phyloP scores from a whole-genome alignment of 192 early-diverging fungal genomes.

The Backusella sp. region DNA sequence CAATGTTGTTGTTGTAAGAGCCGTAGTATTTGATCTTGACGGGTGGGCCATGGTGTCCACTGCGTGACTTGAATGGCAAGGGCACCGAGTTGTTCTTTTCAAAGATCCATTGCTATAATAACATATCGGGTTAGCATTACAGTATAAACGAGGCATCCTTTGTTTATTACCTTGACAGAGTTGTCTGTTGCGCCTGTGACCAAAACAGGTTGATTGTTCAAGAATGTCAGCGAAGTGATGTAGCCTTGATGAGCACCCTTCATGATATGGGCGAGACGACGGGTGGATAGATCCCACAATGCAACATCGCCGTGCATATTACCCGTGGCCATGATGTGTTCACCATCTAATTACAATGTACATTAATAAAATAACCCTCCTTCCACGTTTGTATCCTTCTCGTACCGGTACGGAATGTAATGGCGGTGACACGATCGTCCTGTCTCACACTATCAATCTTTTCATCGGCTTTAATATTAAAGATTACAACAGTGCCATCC shows the following conservation, averaged over 20 bases:
- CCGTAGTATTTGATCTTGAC: slow-evolving; percentile 78
- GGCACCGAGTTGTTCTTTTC: slow-evolving; percentile 80
- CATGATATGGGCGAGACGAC: slow-evolving; percentile 73
- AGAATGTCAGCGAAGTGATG: slow-evolving; percentile 76
- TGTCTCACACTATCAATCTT: slow-evolving; percentile 78
- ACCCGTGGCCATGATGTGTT: slow-evolving; percentile 87
- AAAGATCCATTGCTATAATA: slow-evolving; percentile 86
- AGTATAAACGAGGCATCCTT: background rate
- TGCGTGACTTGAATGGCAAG: slow-evolving; percentile 77
- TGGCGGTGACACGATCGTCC: slow-evolving; percentile 85
- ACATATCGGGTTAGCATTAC: background rate
- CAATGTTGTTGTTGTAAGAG: slow-evolving; percentile 58
- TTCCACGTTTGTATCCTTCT: background rate
- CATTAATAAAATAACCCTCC: background rate
- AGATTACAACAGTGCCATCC: slow-evolving; percentile 81
- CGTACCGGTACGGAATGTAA: slow-evolving; percentile 86
- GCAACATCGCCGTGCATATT: slow-evolving; percentile 86
- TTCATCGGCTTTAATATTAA: slow-evolving; percentile 84
- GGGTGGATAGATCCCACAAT: slow-evolving; percentile 88
- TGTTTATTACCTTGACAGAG: slow-evolving; percentile 66
- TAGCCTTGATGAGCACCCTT: slow-evolving; percentile 83
- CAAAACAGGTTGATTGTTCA: slow-evolving; percentile 82
- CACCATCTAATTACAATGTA: slow-evolving; percentile 60
- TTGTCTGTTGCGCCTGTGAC: slow-evolving; percentile 90
- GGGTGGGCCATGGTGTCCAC: slow-evolving; percentile 87